Evolutionary conservation across 2,329 filamentous ascomycete genomes (phyloP).

Genomic region (Pyrenophora tritici-repentis): DNA sequence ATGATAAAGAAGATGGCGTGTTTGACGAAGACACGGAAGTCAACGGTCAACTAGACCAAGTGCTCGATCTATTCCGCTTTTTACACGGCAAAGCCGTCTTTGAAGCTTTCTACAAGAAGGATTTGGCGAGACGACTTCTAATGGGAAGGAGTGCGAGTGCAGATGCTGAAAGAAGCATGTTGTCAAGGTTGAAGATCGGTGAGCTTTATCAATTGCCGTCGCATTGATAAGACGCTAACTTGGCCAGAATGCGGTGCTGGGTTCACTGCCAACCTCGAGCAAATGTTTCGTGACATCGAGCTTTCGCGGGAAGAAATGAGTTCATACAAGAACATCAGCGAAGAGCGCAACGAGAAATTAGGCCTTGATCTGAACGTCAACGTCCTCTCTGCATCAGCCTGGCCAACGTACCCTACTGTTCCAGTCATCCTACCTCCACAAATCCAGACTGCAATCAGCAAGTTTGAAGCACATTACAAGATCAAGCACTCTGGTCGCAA

Average conservation of each 20-base stretch:
- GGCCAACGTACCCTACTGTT: constrained; percentile 87
- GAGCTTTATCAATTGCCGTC: constrained; percentile 5
- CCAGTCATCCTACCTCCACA: constrained; percentile 74
- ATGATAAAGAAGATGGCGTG: constrained; percentile 64
- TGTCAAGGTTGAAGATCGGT: constrained; percentile 81
- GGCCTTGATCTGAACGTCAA: constrained; percentile 79
- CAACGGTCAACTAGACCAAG: constrained; percentile 88
- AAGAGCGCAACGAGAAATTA: constrained; percentile 62
- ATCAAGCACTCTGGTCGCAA: constrained; percentile 86
- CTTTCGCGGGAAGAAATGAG: constrained; percentile 89
- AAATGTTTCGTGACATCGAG: constrained; percentile 99
- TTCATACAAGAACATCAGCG: constrained; percentile 75
- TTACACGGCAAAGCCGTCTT: constrained; percentile 98
- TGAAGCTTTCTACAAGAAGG: constrained; percentile 98
- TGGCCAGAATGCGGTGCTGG: constrained; percentile 79
- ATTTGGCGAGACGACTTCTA: constrained; percentile 84
- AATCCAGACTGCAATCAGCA: constrained; percentile 75
- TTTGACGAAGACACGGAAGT: constrained; percentile 91
- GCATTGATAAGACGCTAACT: constrained; percentile 13
- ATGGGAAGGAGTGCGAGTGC: constrained; percentile 93
- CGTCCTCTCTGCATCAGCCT: constrained; percentile 87
- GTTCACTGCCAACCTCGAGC: constrained; percentile 96
- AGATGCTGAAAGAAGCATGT: constrained; percentile 95
- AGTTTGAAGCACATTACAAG: constrained; percentile 86
- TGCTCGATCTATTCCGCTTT: constrained; percentile 92